phyloP scores from a whole-genome alignment of 2,329 filamentous ascomycete species.

The Paecilomyces niveus region DNA sequence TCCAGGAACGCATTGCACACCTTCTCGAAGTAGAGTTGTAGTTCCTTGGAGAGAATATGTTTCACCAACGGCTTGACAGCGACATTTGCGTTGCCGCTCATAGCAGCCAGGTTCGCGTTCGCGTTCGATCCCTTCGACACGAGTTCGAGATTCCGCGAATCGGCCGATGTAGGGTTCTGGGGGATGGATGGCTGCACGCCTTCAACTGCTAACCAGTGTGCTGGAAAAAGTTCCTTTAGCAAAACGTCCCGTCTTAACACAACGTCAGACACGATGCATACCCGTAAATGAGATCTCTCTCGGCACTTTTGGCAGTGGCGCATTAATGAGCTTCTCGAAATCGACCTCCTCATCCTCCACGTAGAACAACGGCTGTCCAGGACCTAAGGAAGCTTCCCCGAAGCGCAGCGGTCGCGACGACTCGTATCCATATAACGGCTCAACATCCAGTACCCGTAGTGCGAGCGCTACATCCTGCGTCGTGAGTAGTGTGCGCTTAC shows the following conservation, averaged over 20 bases:
- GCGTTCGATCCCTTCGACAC: constrained; percentile 84
- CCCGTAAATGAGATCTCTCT: constrained; percentile 87
- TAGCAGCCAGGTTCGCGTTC: constrained; percentile 75
- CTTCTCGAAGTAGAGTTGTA: constrained; percentile 95
- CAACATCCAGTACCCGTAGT: constrained; percentile 77
- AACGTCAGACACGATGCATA: constrained; percentile 32
- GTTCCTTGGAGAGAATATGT: constrained; percentile 90
- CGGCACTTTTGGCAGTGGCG: constrained; percentile 87
- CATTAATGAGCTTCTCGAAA: constrained; percentile 98
- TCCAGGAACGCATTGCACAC: constrained; percentile 84
- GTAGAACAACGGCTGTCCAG: constrained; percentile 91
- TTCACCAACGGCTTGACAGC: constrained; percentile 87
- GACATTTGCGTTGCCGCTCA: constrained; percentile 75
- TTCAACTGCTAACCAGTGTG: constrained; percentile 96
- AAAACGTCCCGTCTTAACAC: background rate
- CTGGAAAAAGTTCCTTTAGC: constrained; percentile 37
- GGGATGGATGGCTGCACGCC: constrained; percentile 94
- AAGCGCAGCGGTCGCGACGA: constrained; percentile 82
- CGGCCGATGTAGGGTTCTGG: constrained; percentile 84
- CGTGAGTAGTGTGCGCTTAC: constrained; percentile 75
- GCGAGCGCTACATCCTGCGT: constrained; percentile 87
- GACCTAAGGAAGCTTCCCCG: constrained; percentile 87
- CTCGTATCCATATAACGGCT: constrained; percentile 94
- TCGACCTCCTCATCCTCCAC: constrained; percentile 98
- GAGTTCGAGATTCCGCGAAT: constrained; percentile 76